phyloP scores from a whole-genome alignment of 257 asterid species.

The Solanum pinnatisectum region DNA sequence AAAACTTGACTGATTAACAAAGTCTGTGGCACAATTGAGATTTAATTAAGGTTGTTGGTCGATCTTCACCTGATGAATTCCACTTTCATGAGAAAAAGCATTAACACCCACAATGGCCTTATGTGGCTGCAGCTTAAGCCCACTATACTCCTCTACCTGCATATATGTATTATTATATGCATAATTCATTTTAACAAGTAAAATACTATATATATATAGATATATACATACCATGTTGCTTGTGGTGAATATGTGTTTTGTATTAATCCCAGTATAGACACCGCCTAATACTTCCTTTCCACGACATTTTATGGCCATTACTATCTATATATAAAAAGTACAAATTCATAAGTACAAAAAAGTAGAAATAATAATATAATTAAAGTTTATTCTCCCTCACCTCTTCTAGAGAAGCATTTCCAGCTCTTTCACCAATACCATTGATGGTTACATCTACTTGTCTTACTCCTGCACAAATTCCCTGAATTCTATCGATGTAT shows the following conservation, averaged over 20 bases:
- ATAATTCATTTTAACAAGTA: too few species aligned
- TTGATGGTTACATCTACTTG: constrained; percentile 86
- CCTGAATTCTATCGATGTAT: constrained; percentile 11
- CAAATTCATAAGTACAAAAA: too few species aligned
- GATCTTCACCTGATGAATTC: constrained; percentile 66
- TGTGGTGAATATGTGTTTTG: constrained; percentile 56
- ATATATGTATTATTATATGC: not conserved
- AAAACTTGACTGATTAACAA: too few species aligned
- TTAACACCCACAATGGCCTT: constrained; percentile 96
- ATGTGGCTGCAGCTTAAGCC: constrained; percentile 83
- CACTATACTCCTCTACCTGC: constrained; percentile 92
- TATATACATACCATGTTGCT: constrained; percentile 67
- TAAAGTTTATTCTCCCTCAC: not conserved
- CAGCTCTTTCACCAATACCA: constrained; percentile 97
- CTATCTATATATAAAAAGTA: constrained; percentile 31
- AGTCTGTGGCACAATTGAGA: too few species aligned
- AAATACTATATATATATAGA: too few species aligned
- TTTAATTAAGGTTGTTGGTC: too few species aligned
- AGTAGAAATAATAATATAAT: too few species aligned
- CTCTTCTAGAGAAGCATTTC: constrained; percentile 95
- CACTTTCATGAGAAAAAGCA: constrained; percentile 98
- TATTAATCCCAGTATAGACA: constrained; percentile 65
- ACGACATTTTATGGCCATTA: constrained; percentile 77
- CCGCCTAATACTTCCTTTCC: constrained; percentile 67
- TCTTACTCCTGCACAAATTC: constrained; percentile 82